These are phyloP conservation scores for Cutaneotrichosporon mucoides DNA, from an alignment of 1,284 basidiomycete species.

Conservation along the genomic window DNA sequence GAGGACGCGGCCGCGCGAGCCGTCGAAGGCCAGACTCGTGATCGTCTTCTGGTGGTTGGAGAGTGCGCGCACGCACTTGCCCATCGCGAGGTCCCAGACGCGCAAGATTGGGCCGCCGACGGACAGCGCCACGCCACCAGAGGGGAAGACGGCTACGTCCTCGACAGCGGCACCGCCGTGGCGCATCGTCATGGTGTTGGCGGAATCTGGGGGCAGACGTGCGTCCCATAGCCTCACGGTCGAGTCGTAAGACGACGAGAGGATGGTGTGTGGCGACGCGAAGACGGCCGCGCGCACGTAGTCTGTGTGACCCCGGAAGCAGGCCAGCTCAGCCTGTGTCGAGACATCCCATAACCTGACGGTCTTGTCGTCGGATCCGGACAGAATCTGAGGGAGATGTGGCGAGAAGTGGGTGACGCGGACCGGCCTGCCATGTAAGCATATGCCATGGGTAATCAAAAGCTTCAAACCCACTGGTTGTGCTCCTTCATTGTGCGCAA, in stretches of 20 bases:
- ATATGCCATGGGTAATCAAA: no score
- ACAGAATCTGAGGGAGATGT: constrained; percentile 76
- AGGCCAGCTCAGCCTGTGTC: constrained; percentile 72
- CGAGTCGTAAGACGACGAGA: constrained; percentile 93
- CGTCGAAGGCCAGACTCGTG: constrained; percentile 78
- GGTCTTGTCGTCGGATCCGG: constrained; percentile 94
- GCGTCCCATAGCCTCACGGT: constrained; percentile 87
- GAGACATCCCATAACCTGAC: constrained; percentile 94
- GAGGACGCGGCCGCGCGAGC: constrained; percentile 63
- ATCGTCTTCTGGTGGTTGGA: constrained; percentile 99
- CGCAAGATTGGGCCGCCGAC: constrained; percentile 89
- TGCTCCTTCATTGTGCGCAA: constrained; percentile 87
- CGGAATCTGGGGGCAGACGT: constrained; percentile 49
- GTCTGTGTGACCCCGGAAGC: constrained; percentile 82
- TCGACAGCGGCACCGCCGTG: constrained; percentile 70
- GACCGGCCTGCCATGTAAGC: constrained; percentile 60
- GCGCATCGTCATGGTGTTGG: constrained; percentile 71
- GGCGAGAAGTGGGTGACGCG: constrained; percentile 91
- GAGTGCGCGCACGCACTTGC: constrained; percentile 77
- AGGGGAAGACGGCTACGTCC: constrained; percentile 88
- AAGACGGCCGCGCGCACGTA: constrained; percentile 92
- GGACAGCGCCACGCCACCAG: constrained; percentile 78
- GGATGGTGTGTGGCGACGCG: constrained; percentile 74
- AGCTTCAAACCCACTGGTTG: constrained; percentile 66
- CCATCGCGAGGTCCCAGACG: constrained; percentile 92